Evolutionary conservation across 306 rosid genomes (phyloP).

Genomic region (Ochetophila trinervis): DNA sequence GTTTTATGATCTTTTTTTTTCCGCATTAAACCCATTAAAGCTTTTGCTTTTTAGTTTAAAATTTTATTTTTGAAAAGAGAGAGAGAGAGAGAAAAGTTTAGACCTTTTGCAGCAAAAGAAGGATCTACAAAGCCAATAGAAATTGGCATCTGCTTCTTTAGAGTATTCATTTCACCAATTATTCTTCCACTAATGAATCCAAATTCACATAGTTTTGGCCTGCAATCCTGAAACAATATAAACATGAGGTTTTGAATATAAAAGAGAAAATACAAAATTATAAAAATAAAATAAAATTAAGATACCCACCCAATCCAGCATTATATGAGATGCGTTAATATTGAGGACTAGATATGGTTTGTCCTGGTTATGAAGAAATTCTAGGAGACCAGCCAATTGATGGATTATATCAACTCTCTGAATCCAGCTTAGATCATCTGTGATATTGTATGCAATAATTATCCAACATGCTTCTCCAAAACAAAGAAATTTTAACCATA

Average conservation of each 20-base stretch:
- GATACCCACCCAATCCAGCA: constrained; percentile 55
- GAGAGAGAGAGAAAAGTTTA: background rate
- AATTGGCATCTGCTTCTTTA: constrained; percentile 29
- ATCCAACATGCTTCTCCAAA: background rate
- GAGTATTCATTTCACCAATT: constrained; percentile 21
- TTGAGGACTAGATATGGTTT: constrained; percentile 41
- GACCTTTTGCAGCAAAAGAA: constrained; percentile 43
- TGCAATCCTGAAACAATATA: constrained; percentile 38
- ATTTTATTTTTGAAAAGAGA: background rate
- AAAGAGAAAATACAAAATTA: too few species aligned
- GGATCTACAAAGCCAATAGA: constrained; percentile 41
- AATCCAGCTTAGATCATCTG: constrained; percentile 49
- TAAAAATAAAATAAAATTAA: background rate
- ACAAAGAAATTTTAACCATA: too few species aligned
- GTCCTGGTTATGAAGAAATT: constrained; percentile 50
- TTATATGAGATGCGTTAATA: constrained; percentile 44
- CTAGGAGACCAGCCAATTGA: constrained; percentile 47
- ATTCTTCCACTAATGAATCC: constrained; percentile 19
- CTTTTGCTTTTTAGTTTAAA: too few species aligned
- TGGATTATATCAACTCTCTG: constrained; percentile 45
- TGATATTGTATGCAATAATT: background rate
- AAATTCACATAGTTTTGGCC: constrained; percentile 45
- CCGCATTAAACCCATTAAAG: too few species aligned
- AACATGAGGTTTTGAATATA: background rate
- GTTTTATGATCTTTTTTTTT: too few species aligned